These are phyloP conservation scores for Heliosperma pusillum DNA, from an alignment of 148 eudicot species.

Conservation along the genomic window DNA sequence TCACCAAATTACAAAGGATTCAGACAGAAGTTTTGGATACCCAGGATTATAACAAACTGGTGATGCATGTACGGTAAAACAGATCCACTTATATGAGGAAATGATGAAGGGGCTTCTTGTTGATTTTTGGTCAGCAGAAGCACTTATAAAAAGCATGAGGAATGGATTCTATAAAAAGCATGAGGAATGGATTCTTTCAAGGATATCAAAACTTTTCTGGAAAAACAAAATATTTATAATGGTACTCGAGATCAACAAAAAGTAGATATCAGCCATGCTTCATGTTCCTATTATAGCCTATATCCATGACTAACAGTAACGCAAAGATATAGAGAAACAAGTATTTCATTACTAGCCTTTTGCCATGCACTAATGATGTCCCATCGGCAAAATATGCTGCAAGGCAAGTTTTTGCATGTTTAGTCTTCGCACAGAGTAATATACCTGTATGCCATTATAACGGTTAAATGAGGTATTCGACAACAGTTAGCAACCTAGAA, in stretches of 20 bases:
- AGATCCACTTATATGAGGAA: neutral
- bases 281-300: neutral
- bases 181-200: neutral
- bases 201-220: neutral
- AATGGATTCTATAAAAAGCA: neutral
- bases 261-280: neutral
- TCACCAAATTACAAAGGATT: neutral
- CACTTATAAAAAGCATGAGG: neutral
- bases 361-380: slow-evolving; percentile 50
- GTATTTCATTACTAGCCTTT: slow-evolving; percentile 41
- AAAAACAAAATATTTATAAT: neutral
- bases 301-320: neutral
- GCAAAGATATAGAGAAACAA: slow-evolving; percentile 2
- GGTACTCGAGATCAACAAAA: neutral
- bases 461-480: slow-evolving; percentile 13
- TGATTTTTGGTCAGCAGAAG: neutral
- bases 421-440: slow-evolving; percentile 95
- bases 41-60: neutral
- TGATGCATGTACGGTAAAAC: neutral
- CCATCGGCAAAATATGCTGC: slow-evolving; percentile 86
- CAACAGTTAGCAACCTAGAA: neutral
- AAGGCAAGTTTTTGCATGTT: slow-evolving; percentile 64
- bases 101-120: neutral
- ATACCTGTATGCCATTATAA: slow-evolving; percentile 47
- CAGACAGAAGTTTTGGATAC: neutral